Evolutionary conservation across 148 eudicot species (phyloP), one percentile per base, ranked within the genome.

Genomic region (Pouteria glomerata): DNA sequence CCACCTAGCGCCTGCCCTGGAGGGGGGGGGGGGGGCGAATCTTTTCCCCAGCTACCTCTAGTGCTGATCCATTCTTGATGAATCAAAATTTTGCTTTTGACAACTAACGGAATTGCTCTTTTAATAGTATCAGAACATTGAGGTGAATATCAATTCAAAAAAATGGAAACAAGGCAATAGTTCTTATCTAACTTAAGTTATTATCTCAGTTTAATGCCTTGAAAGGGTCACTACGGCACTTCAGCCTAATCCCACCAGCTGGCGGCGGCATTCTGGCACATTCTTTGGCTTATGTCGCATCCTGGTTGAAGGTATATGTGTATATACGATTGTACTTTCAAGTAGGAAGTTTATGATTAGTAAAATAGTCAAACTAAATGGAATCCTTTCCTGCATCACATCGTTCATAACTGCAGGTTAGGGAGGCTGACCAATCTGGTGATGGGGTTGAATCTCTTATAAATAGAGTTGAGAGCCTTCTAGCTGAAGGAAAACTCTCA

Each of bases 241-340:
- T 89, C 82, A 88, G 97, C 81, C 83, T 91, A 34, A 81, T 95
- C 63, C 97, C 99, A 23, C 94, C 97, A 37, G 81, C 85, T 55
- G 99, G 99, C 21, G 94, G 93, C 8, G 99, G 99, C 61, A 76
- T 95, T 71, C 82, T 95, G 78, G 66, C 96, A 63, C 97, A 95
- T 82, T 85, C 96, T 74, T 81, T 95, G 80, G 99, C 99, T 73
- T 81, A 71, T 56, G 73, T 89, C 63, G 99, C 99, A 30, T 95
- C 99, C 60, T 77, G 42, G 69, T 72, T 95, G 70, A 91, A 95
- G 99, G 98, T 95, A 33, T 55, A 29, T 29, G 48, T 30, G 13
- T 18, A 21, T 39, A 41, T 42, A 15, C 19, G 8, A 29, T 53
- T 66, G 4, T 29, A 44, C 35, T 3, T 18, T 27, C 4, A 52